Base-by-base conservation (phyloP, 1,139 yeast genomes). In the Scheffersomyces titani region DNA sequence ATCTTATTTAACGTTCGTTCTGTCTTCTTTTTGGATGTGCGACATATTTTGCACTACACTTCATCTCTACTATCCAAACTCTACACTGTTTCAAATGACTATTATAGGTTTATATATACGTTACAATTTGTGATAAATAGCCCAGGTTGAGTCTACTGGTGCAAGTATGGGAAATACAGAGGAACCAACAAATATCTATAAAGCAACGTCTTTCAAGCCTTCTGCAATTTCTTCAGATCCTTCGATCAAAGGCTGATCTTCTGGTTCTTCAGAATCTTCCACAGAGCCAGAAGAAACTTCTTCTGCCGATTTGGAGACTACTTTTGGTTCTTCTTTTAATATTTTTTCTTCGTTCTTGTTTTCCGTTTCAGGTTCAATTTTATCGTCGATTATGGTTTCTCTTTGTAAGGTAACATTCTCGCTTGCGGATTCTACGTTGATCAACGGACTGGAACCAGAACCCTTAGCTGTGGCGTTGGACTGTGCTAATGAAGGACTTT, bases 301-400 rank as follows among this genome's bases (percentile, higher is more conserved):
- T 36, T 49, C 53, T 19, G 47, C 56, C 21, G 47, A 53, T 44
- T 55, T 54, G 18, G 46, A 13, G 21, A 53, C 59, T 47, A 49
- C 56, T 55, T 55, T 51, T 19, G 52, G 30, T 36, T 51, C 51
- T 40, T 51, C 57, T 52, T 54, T 54, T 53, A 46, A 47, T 21
- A 52, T 52, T 22, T 51, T 57, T 22, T 52, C 40, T 51, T 57
- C 53, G 48, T 22, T 54, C 50, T 57, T 44, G 49, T 57, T 54
- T 47, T 49, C 52, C 22, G 44, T 21, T 49, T 51, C 56, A 20
- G 57, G 59, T 20, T 51, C 53, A 51, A 49, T 53, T 40, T 49
- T 54, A 22, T 71, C 76, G 57, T 74, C 83, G 56, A 78, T 79
- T 56, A 79, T 72, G 2, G 83, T 79, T 61, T 78, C 83, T 65